Evolutionary conservation across 2,329 filamentous ascomycete species (phyloP).

Genomic region (Fusarium brevicatenulatum): DNA sequence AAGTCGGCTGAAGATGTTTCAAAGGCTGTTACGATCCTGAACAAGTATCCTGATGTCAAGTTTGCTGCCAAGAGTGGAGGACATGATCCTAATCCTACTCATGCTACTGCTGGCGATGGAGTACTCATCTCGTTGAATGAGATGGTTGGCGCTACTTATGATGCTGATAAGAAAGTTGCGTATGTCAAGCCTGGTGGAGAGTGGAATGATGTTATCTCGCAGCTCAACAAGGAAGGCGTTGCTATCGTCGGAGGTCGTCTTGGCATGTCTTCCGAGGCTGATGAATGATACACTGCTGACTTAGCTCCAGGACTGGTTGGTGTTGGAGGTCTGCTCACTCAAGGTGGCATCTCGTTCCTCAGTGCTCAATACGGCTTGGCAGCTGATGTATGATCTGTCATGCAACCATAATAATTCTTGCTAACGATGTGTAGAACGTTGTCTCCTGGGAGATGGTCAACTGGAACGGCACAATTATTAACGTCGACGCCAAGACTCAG

Average conservation of each 20-base stretch:
- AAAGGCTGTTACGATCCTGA: conserved; percentile 6
- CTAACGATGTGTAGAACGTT: conserved; percentile 2
- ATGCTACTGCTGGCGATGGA: conserved; percentile 11
- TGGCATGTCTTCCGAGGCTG: not conserved
- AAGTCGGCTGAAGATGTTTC: conserved; percentile 11
- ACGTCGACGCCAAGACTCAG: not conserved
- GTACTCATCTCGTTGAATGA: conserved; percentile 15
- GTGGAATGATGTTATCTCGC: conserved; percentile 26
- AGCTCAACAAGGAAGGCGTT: not conserved
- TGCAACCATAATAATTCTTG: fast-evolving
- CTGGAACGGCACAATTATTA: conserved; percentile 15
- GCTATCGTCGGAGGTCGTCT: conserved; percentile 6
- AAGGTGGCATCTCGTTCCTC: conserved; percentile 19
- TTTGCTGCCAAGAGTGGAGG: conserved; percentile 22
- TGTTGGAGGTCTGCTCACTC: conserved; percentile 10
- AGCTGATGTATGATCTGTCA: not conserved
- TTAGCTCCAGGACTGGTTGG: not conserved
- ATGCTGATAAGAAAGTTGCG: conserved; percentile 2
- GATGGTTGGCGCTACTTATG: conserved; percentile 7
- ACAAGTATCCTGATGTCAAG: conserved; percentile 19
- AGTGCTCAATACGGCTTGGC: conserved; percentile 24
- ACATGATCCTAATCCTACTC: conserved; percentile 13
- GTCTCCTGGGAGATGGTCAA: conserved; percentile 19
- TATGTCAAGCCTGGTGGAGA: conserved; percentile 27
- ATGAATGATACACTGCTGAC: not conserved